Conservation (phyloP, 2,329 filamentous ascomycete species). For the Colletotrichum tropicicola region DNA sequence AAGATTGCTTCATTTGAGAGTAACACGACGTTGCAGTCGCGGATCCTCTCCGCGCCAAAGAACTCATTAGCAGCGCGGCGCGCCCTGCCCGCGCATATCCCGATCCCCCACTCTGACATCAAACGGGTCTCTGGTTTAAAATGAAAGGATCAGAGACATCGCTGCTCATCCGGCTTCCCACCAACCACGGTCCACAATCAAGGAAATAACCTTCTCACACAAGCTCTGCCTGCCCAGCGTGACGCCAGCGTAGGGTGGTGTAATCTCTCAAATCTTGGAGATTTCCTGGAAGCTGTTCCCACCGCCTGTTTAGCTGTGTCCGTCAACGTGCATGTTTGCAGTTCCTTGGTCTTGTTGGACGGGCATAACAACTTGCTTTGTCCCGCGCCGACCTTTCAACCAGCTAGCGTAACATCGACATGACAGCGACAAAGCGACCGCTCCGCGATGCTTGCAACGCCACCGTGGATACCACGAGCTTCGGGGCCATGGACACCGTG, state of each 20-base stretch:
- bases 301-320: constrained; percentile 8
- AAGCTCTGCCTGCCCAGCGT: constrained; percentile 18
- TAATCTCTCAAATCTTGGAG: constrained; percentile 23
- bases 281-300: constrained; percentile 12
- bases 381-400: neutral
- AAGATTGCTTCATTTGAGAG: constrained; percentile 29
- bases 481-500: neutral
- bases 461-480: neutral
- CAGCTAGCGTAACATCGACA: neutral
- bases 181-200: constrained; percentile 22
- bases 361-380: constrained; percentile 2
- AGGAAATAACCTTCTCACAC: constrained; percentile 27
- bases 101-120: constrained; percentile 29
- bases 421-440: neutral
- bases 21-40: constrained; percentile 24
- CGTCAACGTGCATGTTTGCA: constrained; percentile 1
- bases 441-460: neutral
- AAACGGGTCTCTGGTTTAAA: constrained; percentile 26
- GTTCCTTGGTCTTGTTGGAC: neutral
- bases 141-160: constrained; percentile 27
- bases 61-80: constrained; percentile 2
- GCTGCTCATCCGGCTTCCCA: constrained; percentile 15
- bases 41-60: constrained; percentile 23
- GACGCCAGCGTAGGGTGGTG: constrained; percentile 5
- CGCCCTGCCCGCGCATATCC: constrained; percentile 12